Percentiles rank a stretch among this genome's conserved stretches.
phyloP scores from a whole-genome alignment of 2,329 filamentous ascomycete species.

The Xylariaceae sp. region DNA sequence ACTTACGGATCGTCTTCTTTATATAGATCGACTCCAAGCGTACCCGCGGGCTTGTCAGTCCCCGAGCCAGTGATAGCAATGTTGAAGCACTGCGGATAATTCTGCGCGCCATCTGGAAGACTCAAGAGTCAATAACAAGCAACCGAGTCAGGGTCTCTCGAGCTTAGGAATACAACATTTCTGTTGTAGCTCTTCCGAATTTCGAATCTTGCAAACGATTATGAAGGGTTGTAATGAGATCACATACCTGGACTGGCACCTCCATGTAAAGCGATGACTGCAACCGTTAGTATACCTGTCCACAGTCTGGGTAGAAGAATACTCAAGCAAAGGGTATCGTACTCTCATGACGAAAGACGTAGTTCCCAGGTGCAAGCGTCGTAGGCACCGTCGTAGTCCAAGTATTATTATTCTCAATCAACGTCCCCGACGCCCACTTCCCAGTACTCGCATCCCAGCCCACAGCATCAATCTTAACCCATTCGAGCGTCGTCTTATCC shows the following conservation, averaged over 20 bases:
- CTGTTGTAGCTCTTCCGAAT: too few relatives aligned
- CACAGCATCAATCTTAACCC: conserved; percentile 29
- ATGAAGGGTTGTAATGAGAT: background rate
- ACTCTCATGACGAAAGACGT: conserved; percentile 45
- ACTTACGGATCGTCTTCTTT: conserved; percentile 40
- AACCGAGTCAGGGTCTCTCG: too few relatives aligned
- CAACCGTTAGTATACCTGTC: background rate
- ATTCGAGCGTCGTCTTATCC: conserved; percentile 18
- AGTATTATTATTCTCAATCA: conserved; percentile 44
- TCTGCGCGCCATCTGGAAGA: conserved; percentile 41
- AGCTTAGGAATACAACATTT: too few relatives aligned
- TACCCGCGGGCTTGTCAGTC: conserved; percentile 40
- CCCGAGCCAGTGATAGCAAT: conserved; percentile 47
- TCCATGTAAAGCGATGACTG: conserved; percentile 41
- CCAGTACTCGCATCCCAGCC: conserved; percentile 27
- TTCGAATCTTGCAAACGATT: background rate
- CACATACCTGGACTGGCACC: conserved; percentile 24
- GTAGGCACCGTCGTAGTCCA: conserved; percentile 41
- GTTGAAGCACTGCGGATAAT: conserved; percentile 51
- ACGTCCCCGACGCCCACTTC: conserved; percentile 33
- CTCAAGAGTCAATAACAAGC: background rate
- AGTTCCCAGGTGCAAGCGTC: conserved; percentile 40
- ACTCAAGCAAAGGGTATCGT: too few relatives aligned
- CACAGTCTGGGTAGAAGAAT: too few relatives aligned
- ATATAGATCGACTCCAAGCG: conserved; percentile 49